Evolutionary conservation across 176 grass and related monocot species (phyloP), one percentile per base, ranked within the genome.

Genomic region (Musa troglodytarum): DNA sequence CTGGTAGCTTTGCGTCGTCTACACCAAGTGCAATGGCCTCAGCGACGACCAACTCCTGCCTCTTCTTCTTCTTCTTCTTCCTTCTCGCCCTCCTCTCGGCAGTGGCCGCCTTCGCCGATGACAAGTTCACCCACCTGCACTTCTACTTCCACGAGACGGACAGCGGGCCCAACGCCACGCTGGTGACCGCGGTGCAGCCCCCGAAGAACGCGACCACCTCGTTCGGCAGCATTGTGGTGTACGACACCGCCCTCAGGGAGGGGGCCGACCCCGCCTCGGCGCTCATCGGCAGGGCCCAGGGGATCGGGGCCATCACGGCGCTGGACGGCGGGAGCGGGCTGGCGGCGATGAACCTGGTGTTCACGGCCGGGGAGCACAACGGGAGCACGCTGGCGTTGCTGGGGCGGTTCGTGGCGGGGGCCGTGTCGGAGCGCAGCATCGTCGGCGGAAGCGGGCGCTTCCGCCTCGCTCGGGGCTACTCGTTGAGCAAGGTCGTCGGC

Each of bases 61-160:
- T 43, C 4, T 43, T 43, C 34, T 28, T 23, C 4, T 43, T 43
- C 34, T 28, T 23, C 53, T 12, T 26, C 29, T 16, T 34, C n/a
- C 19, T 51, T 56, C 8, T 64, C 58, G 6, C 2, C 6, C 50
- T 26, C 16, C 1, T 49, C 66, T 2, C 49, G 2, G 25, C 19
- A 12, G 9, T 25, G 1, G 9, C n/a, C 3, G 17, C 56, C 34
- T 10, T 5, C 57, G 49, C n/a, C 29, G 11, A 43, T 5, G 34
- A 43, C 34, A 6, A 25, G 13, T 1, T 19, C 51, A 80, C 71
- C 17, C 71, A 80, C 62, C 50, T 80, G 11, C 76, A 76, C 56
- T 80, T 85, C 53, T 85, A 75, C 77, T 85, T 85, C 77, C 83
- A 80, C 51, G 77, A 80, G 51, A 80, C 49, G 20, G 5, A 25